These are phyloP conservation scores for Myrica gale DNA, from an alignment of 306 rosid genomes.

Conservation along the genomic window DNA sequence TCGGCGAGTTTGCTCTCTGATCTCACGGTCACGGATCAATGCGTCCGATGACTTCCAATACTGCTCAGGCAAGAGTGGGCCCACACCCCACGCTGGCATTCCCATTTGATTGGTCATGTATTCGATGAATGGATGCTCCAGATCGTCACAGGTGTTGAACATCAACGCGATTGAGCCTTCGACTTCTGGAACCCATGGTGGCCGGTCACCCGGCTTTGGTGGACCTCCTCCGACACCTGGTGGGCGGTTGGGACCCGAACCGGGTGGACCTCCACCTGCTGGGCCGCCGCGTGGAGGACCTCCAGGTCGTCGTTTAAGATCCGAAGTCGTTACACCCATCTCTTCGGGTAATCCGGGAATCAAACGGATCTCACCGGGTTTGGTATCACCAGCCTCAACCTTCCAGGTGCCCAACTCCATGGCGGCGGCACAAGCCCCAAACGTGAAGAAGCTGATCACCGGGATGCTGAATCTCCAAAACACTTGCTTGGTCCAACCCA, in stretches of 20 bases:
- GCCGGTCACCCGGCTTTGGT: slow-evolving; percentile 34
- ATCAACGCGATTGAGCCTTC: slow-evolving; percentile 35
- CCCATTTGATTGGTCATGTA: slow-evolving; percentile 31
- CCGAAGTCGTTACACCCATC: slow-evolving; percentile 40
- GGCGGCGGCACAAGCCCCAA: slow-evolving; percentile 56
- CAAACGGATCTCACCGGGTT: slow-evolving; percentile 42
- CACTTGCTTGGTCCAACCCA: slow-evolving; percentile 43
- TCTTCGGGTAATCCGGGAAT: slow-evolving; percentile 56
- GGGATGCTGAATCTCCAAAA: slow-evolving; percentile 48
- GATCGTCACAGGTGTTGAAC: slow-evolving; percentile 73
- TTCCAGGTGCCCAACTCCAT: slow-evolving; percentile 57
- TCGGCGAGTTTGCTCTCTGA: slow-evolving; percentile 30
- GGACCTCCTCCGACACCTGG: slow-evolving; percentile 27
- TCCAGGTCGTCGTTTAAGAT: slow-evolving; percentile 31
- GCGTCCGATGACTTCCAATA: slow-evolving; percentile 55
- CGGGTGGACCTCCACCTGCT: background rate
- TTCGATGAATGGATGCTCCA: slow-evolving; percentile 53
- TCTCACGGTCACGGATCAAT: slow-evolving; percentile 35
- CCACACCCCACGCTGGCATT: slow-evolving; percentile 66
- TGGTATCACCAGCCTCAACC: slow-evolving; percentile 39
- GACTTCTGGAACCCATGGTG: slow-evolving; percentile 39
- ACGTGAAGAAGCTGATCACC: slow-evolving; percentile 49
- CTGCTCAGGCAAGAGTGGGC: slow-evolving; percentile 64
- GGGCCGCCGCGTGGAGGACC: slow-evolving; percentile 17
- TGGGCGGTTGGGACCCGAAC: background rate